Evolutionary conservation across 2,329 filamentous ascomycete species (phyloP), one percentile per base, ranked within the genome.

Genomic region (Pestalotiopsis sp.): DNA sequence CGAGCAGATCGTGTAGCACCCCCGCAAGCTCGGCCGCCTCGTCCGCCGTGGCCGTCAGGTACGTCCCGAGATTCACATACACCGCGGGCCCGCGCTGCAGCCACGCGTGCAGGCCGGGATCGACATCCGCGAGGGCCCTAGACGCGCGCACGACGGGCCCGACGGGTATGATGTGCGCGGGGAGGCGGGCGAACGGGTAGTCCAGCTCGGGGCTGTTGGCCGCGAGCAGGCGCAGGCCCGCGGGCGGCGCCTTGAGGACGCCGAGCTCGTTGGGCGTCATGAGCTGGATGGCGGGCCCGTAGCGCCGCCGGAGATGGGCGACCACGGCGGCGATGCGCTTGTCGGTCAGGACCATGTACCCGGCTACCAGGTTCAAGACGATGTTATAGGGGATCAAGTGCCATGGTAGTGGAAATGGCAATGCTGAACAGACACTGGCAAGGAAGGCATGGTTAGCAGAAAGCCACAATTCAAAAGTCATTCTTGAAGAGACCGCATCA

Each of bases 61-160:
- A 75, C 2, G 82, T 85, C 1, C 72, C 72, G 9, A 73, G 67
- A 39, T 72, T 73, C n/a, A 73, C 69, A 27, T 73, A 64, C 1
- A 73, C 65, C 1, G 72, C 73, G 23, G 72, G 71, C 4, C 67
- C 65, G 6, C 45, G 38, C 38, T 65, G 61, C 4, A 73, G 70
- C 71, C 71, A 73, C 20, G 67, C 45, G 6, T 69, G 63, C 12
- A 73, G 45, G 11, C 64, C 67, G 0, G 81, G 75, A 57, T 87
- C 85, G 2, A 80, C 75, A 17, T 81, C 75, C n/a, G 73, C 68
- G 0, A 84, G 77, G 0, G 81, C 72, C 2, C 73, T 70, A 0
- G 77, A 75, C 0, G 81, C 78, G 0, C 84, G 74, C 0, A 86
- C 71, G 7, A 88, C 85, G 0, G 86, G 85, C 1, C 72, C 72